Evolutionary conservation across 2,329 filamentous ascomycete genomes (phyloP).

Genomic region (Aspergillus piperis): DNA sequence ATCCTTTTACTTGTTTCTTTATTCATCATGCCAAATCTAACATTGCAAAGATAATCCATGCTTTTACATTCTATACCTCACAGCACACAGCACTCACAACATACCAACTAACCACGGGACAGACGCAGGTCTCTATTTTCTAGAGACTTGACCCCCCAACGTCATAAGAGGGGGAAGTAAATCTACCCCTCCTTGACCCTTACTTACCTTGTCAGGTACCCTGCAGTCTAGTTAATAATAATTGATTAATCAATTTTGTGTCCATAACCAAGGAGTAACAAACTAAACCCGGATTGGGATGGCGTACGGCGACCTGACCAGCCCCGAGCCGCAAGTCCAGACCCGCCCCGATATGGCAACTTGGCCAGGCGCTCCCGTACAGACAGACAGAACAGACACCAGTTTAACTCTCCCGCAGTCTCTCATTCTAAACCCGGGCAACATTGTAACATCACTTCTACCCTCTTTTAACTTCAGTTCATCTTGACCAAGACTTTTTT

Average conservation of each 20-base stretch:
- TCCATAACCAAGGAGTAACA: not conserved
- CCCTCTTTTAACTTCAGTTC: not conserved
- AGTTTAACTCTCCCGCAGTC: not conserved
- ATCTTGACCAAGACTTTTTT: not conserved
- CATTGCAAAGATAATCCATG: too few species aligned
- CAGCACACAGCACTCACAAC: too few species aligned
- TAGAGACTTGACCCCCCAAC: too few species aligned
- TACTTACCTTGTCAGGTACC: too few species aligned
- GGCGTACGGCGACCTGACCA: not conserved
- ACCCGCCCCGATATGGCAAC: not conserved
- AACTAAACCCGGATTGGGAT: not conserved
- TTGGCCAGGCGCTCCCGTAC: not conserved
- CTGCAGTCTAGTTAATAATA: too few species aligned
- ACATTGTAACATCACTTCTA: not conserved
- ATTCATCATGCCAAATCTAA: too few species aligned
- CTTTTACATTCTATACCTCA: too few species aligned
- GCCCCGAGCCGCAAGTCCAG: not conserved
- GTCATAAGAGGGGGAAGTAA: too few species aligned
- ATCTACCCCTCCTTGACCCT: too few species aligned
- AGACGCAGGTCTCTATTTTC: too few species aligned
- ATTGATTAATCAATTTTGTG: not conserved
- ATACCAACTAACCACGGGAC: too few species aligned
- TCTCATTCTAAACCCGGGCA: not conserved
- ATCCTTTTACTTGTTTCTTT: too few species aligned
- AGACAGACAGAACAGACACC: conserved; percentile 3